phyloP scores from a whole-genome alignment of 2,329 filamentous ascomycete genomes.

The Hypoxylon sp. region DNA sequence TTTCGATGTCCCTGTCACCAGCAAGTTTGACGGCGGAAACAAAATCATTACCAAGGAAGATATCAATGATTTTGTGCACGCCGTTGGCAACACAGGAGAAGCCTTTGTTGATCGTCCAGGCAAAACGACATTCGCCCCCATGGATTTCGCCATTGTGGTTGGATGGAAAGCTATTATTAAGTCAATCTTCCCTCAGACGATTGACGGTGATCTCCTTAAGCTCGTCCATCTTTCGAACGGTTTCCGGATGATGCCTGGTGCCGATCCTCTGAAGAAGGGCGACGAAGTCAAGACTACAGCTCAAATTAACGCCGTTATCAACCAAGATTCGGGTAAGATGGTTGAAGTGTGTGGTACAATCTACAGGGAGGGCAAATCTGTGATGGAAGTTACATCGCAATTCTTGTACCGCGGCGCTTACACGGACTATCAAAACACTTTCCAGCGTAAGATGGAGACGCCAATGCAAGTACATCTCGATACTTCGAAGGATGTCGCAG shows the following conservation, averaged over 20 bases:
- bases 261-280: slow-evolving; percentile 93
- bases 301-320: slow-evolving; percentile 96
- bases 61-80: slow-evolving; percentile 99
- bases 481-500: slow-evolving; percentile 89
- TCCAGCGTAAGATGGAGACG: slow-evolving; percentile 96
- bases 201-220: slow-evolving; percentile 95
- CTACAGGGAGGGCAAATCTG: slow-evolving; percentile 78
- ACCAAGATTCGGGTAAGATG: slow-evolving; percentile 99
- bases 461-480: slow-evolving; percentile 91
- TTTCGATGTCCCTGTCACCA: slow-evolving; percentile 84
- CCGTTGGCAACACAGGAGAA: slow-evolving; percentile 96
- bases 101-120: slow-evolving; percentile 95
- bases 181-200: slow-evolving; percentile 96
- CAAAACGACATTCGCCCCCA: slow-evolving; percentile 92
- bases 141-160: slow-evolving; percentile 99
- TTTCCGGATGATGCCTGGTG: slow-evolving; percentile 98
- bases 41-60: slow-evolving; percentile 88
- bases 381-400: slow-evolving; percentile 99
- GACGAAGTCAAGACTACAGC: slow-evolving; percentile 92
- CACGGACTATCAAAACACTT: slow-evolving; percentile 95
- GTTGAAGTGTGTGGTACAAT: slow-evolving; percentile 99
- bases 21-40: slow-evolving; percentile 88
- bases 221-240: slow-evolving; percentile 96
- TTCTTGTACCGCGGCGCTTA: slow-evolving; percentile 96
- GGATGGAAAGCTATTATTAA: slow-evolving; percentile 99